phyloP scores from a whole-genome alignment of 2,329 filamentous ascomycete genomes.

The Canariomyces notabilis region DNA sequence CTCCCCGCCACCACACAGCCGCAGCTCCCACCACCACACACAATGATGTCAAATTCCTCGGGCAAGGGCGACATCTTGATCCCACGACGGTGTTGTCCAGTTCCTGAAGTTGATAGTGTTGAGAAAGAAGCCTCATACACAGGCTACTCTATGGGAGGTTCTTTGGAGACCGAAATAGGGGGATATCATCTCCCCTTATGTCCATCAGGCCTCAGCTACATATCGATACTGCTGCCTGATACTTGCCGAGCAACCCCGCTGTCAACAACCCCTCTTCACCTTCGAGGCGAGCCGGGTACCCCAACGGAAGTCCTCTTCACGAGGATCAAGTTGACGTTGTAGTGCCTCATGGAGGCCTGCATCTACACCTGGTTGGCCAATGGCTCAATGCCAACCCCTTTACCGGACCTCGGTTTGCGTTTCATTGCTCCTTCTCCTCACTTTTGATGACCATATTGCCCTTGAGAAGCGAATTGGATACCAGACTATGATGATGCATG shows the following conservation, averaged over 20 bases:
- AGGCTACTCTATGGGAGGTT: background rate
- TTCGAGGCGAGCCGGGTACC: background rate
- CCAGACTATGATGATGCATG: constrained; percentile 22
- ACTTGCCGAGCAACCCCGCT: constrained; percentile 13
- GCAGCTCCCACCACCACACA: constrained; percentile 68
- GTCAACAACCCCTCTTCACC: constrained; percentile 1
- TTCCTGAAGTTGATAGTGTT: background rate
- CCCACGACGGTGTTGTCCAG: background rate
- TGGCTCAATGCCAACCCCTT: constrained; percentile 7
- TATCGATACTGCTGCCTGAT: background rate
- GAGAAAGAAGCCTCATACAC: background rate
- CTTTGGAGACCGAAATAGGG: background rate
- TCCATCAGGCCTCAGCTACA: background rate
- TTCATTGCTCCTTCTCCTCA: background rate
- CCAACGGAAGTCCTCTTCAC: constrained; percentile 5
- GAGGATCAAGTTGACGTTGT: too few relatives aligned
- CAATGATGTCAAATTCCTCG: constrained; percentile 77
- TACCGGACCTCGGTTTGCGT: constrained; percentile 1
- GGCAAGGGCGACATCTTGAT: constrained; percentile 46
- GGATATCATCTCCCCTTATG: background rate
- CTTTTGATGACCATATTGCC: background rate
- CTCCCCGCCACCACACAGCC: constrained; percentile 55
- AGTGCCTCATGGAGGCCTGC: background rate
- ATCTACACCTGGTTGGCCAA: constrained; percentile 7
- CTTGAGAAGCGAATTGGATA: background rate